Conservation (phyloP, 495 filamentous ascomycete species). For the Tuber aestivum region DNA sequence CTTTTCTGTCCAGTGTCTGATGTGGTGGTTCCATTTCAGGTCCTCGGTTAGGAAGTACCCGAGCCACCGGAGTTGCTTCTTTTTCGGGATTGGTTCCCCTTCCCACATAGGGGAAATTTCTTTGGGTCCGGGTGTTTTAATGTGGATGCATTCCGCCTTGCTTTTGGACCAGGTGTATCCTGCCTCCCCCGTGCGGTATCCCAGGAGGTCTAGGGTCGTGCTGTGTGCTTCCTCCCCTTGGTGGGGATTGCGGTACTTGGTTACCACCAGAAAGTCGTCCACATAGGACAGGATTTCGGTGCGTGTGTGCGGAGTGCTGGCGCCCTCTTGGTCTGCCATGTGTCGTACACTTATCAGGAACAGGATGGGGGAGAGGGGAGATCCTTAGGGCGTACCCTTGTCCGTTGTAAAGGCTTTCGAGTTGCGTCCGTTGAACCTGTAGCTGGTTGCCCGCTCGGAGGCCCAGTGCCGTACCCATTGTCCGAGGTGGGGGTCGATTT, state of each 20-base stretch:
- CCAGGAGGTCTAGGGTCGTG: too few relatives aligned
- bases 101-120: fast-evolving
- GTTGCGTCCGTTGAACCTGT: neutral
- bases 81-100: fast-evolving
- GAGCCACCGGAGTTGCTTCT: neutral
- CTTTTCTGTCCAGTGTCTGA: neutral
- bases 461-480: neutral
- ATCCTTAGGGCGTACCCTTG: neutral
- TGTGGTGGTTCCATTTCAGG: neutral
- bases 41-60: fast-evolving
- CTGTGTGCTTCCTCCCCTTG: neutral
- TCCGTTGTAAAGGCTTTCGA: neutral
- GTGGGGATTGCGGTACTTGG: neutral
- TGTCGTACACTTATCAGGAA: neutral
- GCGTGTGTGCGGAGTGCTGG: too few relatives aligned
- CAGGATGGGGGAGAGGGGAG: neutral
- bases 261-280: neutral
- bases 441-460: neutral
- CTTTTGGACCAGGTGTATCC: too few relatives aligned
- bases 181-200: too few relatives aligned
- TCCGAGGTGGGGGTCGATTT: neutral
- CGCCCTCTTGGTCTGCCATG: fast-evolving
- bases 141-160: too few relatives aligned
- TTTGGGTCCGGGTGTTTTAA: neutral
- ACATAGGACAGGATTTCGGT: neutral